Evolutionary conservation across 2,329 filamentous ascomycete species (phyloP), one percentile per base, ranked within the genome.

Genomic region (Alternaria sp.): DNA sequence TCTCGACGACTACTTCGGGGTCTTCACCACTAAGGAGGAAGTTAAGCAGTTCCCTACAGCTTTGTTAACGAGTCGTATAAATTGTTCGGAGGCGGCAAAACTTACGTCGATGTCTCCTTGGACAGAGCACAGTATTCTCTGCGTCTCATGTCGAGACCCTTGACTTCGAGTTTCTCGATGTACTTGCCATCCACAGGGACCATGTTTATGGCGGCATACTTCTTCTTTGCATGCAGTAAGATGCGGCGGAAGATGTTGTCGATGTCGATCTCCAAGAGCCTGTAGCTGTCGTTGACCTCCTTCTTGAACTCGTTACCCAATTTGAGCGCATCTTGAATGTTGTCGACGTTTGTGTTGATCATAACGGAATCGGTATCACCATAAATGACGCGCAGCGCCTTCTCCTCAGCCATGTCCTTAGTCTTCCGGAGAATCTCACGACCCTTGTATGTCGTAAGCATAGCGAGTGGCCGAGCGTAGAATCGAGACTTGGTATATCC

Each of bases 361-460:
- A 99, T 99, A 80, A 99, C 95, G 8, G 95, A 99, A 79, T 99
- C 95, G 11, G 95, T 99, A 79, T 99, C 95, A 81, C 95, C 95
- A 71, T 99, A 99, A 63, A 99, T 98, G 76, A 99, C 95, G 72
- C 95, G 91, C 29, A 99, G 85, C 59, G 93, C 89, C 68, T 91
- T 93, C 71, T 88, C 91, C 79, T 99, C 95, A 9, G 95, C 95
- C 61, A 99, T 86, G 53, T 96, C 93, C 78, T 98, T 99, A 56
- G 95, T 99, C 75, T 92, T 96, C 64, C 91, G 88, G 58, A 99
- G 83, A 86, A 99, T 98, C 81, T 99, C 95, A 82, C 95, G 92
- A 57, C 95, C 95, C 78, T 99, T 98, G 81, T 89, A 96, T 0
- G 95, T 99, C 3, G 93, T 98, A 76, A 99, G 89, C 79, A 98